phyloP scores from a whole-genome alignment of 164 flowering plant species.

The Buxus sempervirens region DNA sequence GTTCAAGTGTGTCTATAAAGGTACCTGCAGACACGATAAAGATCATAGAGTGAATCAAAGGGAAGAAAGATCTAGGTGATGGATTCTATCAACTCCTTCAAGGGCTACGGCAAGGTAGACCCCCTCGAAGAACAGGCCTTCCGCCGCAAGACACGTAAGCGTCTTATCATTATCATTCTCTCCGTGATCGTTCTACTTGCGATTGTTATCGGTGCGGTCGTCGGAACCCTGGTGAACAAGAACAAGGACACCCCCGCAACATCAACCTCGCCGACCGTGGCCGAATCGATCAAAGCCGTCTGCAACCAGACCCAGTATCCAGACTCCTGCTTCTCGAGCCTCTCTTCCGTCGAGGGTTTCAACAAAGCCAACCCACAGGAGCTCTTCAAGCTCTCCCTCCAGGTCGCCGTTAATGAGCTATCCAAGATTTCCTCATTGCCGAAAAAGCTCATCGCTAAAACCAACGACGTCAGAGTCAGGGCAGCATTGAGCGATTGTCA shows the following conservation, averaged over 20 bases:
- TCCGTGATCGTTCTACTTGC: conserved; percentile 44
- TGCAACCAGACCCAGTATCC: conserved; percentile 45
- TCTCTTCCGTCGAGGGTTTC: conserved; percentile 20
- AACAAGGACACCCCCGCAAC: conserved; percentile 12
- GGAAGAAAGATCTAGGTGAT: conserved; percentile 24
- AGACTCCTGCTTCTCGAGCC: conserved; percentile 42
- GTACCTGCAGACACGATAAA: neutral
- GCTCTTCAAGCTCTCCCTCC: conserved; percentile 44
- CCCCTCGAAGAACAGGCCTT: conserved; percentile 42
- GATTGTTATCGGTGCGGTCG: conserved; percentile 40
- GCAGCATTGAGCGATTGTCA: conserved; percentile 47
- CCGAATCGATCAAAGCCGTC: conserved; percentile 32
- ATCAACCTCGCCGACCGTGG: conserved; percentile 10
- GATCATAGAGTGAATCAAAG: neutral
- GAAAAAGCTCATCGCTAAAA: conserved; percentile 5
- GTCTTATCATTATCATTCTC: conserved; percentile 40
- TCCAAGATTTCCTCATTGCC: conserved; percentile 29
- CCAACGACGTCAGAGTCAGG: conserved; percentile 18
- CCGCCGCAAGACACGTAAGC: conserved; percentile 41
- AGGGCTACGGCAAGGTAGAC: conserved; percentile 64
- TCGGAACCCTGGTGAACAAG: conserved; percentile 31
- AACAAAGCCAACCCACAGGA: conserved; percentile 31
- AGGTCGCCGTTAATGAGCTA: conserved; percentile 40
- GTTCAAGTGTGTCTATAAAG: too few species aligned
- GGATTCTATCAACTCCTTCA: conserved; percentile 61